phyloP scores from a whole-genome alignment of 805 yeast species.

The Sugiyamaella floridensis region DNA sequence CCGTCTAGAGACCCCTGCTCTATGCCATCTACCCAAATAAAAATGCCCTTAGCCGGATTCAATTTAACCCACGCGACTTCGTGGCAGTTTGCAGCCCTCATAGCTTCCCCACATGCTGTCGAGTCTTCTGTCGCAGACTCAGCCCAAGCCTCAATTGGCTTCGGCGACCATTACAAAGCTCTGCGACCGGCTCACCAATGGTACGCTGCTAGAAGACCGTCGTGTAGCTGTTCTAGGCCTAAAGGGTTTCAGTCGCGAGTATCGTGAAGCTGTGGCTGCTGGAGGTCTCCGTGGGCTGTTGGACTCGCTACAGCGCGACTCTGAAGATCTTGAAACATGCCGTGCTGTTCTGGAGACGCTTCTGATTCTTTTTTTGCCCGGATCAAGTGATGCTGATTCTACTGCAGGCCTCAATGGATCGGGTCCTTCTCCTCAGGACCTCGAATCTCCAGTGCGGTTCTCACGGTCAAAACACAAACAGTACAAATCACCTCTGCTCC shows the following conservation, averaged over 20 bases:
- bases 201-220: slow-evolving; percentile 75
- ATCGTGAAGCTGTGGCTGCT: slow-evolving; percentile 84
- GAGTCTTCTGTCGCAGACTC: slow-evolving; percentile 35
- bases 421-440: slow-evolving; percentile 42
- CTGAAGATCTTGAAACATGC: slow-evolving; percentile 61
- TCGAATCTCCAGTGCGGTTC: slow-evolving; percentile 42
- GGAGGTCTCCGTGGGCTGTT: slow-evolving; percentile 74
- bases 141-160: slow-evolving; percentile 51
- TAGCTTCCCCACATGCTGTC: slow-evolving; percentile 24
- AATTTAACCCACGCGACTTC: not conserved
- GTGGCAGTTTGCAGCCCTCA: not conserved
- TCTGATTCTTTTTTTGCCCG: slow-evolving; percentile 66
- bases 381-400: slow-evolving; percentile 27
- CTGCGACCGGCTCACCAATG: slow-evolving; percentile 79
- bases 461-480: slow-evolving; percentile 21
- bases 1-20: no score
- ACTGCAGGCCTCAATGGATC: slow-evolving; percentile 46
- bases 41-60: not conserved
- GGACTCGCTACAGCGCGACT: slow-evolving; percentile 55
- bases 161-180: slow-evolving; percentile 83
- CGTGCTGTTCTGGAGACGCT: slow-evolving; percentile 82
- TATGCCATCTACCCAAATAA: no score
- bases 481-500: slow-evolving; percentile 35
- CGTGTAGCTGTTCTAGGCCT: slow-evolving; percentile 86
- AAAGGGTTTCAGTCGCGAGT: slow-evolving; percentile 81